Conservation (phyloP, 164 flowering plant species). For the Macadamia tetraphylla region DNA sequence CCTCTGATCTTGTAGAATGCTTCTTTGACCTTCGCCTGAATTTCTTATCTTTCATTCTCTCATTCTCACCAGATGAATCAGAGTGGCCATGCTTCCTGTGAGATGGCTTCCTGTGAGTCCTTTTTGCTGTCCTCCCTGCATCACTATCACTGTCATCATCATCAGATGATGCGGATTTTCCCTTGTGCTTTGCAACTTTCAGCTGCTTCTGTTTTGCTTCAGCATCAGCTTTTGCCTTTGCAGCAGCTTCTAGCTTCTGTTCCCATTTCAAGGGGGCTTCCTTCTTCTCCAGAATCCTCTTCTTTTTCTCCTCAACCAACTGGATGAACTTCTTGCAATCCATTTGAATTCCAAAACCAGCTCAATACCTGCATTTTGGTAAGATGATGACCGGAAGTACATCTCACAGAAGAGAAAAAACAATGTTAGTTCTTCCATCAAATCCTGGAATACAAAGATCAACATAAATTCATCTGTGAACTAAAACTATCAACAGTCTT, state of each 20-base stretch:
- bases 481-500: too few relatives aligned
- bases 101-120: conserved; percentile 58
- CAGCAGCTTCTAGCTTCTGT: conserved; percentile 88
- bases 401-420: conserved; percentile 97
- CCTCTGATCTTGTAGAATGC: conserved; percentile 28
- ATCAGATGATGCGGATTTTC: conserved; percentile 53
- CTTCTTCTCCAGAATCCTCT: conserved; percentile 66
- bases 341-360: conserved; percentile 64
- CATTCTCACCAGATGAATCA: conserved; percentile 46
- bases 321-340: conserved; percentile 89
- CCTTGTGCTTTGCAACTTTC: conserved; percentile 53
- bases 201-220: conserved; percentile 59
- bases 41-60: conserved; percentile 51
- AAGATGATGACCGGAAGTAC: conserved; percentile 85
- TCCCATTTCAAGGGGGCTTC: conserved; percentile 97
- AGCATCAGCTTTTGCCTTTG: conserved; percentile 70
- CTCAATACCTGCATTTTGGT: conserved; percentile 81
- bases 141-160: conserved; percentile 45
- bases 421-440: conserved; percentile 76
- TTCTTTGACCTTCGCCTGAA: conserved; percentile 39
- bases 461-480: too few relatives aligned
- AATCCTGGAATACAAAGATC: background rate
- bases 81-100: conserved; percentile 50
- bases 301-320: conserved; percentile 88
- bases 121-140: conserved; percentile 32